Evolutionary conservation across 2,329 filamentous ascomycete genomes (phyloP).

Genomic region (Xylariaceae sp.): DNA sequence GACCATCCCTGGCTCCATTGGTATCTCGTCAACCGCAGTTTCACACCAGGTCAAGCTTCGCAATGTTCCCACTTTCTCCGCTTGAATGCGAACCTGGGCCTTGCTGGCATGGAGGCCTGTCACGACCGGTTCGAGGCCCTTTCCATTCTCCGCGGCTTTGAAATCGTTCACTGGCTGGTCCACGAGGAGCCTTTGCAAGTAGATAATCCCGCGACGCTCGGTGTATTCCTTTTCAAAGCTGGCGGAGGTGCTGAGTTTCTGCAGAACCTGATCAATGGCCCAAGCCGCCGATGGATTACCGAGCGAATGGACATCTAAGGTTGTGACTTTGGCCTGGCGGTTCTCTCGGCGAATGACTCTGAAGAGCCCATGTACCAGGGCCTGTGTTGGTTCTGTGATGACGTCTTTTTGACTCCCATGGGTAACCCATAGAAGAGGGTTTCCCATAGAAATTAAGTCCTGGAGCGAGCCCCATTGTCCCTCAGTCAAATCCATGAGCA

Average conservation of each 20-base stretch:
- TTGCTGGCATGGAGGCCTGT: conserved; percentile 13
- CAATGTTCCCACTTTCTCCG: conserved; percentile 21
- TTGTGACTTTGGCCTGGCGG: conserved; percentile 5
- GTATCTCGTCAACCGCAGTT: conserved; percentile 3
- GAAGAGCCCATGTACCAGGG: conserved; percentile 21
- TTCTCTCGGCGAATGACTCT: conserved; percentile 22
- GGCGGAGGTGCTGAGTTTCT: background rate
- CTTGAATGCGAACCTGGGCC: conserved; percentile 10
- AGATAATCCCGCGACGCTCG: conserved; percentile 26
- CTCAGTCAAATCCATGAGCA: conserved; percentile 10
- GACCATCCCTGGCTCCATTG: conserved; percentile 20
- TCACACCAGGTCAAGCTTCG: conserved; percentile 19
- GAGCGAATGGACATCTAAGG: conserved; percentile 16
- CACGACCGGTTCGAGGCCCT: conserved; percentile 6
- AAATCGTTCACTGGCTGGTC: conserved; percentile 24
- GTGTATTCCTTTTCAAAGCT: conserved; percentile 27
- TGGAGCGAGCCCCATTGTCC: conserved; percentile 23
- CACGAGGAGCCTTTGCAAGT: conserved; percentile 24
- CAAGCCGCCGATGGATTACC: conserved; percentile 13
- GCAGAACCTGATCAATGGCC: conserved; percentile 18
- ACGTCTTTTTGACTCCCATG: conserved; percentile 16
- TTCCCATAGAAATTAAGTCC: conserved; percentile 14
- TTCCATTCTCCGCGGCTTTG: conserved; percentile 8
- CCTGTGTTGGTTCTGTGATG: conserved; percentile 22
- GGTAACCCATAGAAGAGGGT: conserved; percentile 27